phyloP scores from a whole-genome alignment of 768 basidiomycete species.

The Podaxis mareebaensis region DNA sequence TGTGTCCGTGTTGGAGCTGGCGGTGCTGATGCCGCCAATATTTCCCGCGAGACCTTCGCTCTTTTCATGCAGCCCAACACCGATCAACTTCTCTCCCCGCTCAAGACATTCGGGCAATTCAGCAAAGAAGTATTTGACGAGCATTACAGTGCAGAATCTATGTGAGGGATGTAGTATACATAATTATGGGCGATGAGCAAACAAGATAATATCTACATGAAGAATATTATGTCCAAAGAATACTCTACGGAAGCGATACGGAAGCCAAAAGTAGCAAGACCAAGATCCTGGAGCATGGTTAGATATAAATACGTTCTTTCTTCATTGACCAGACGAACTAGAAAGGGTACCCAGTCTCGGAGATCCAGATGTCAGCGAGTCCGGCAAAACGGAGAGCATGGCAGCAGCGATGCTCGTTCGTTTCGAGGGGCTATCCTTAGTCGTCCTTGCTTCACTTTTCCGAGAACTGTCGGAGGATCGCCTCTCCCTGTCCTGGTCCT shows the following conservation, averaged over 20 bases:
- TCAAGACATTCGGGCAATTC: slow-evolving; percentile 87
- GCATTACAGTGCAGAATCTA: slow-evolving; percentile 40
- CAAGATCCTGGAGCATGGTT: neutral
- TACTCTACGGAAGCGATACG: neutral
- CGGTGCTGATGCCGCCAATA: slow-evolving; percentile 40
- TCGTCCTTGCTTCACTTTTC: slow-evolving; percentile 37
- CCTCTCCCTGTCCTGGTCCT: slow-evolving; percentile 41
- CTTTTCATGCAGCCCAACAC: slow-evolving; percentile 90
- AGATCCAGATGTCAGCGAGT: slow-evolving; percentile 45
- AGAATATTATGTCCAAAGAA: neutral
- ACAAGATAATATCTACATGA: slow-evolving; percentile 6
- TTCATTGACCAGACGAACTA: slow-evolving; percentile 22
- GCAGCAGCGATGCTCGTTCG: slow-evolving; percentile 66
- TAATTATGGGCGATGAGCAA: neutral
- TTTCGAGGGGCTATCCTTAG: slow-evolving; percentile 42
- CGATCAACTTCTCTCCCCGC: slow-evolving; percentile 65
- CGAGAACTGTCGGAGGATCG: slow-evolving; percentile 57
- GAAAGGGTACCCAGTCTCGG: slow-evolving; percentile 42
- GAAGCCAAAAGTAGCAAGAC: neutral
- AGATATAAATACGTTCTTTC: slow-evolving; percentile 1
- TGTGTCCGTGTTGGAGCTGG: slow-evolving; percentile 76
- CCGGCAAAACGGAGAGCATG: slow-evolving; percentile 62
- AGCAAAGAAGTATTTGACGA: slow-evolving; percentile 77
- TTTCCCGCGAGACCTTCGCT: slow-evolving; percentile 87
- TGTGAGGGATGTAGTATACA: slow-evolving; percentile 24